A percentile compares a stretch with the other conserved stretches of the same genome.
Conservation (phyloP, 192 early-diverging fungal species). For the Phycomyces blakesleeanus region DNA sequence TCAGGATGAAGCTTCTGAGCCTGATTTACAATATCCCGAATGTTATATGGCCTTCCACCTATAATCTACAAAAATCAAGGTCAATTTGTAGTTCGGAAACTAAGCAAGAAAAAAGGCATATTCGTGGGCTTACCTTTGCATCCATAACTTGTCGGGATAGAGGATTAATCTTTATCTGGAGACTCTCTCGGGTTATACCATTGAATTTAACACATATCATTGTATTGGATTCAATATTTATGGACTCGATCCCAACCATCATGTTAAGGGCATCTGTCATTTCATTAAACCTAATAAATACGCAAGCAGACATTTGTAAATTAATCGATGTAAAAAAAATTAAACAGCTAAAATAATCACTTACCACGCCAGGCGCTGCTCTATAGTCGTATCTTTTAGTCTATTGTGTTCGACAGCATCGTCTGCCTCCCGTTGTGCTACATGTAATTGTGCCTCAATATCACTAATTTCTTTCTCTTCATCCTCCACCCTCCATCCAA, state of each 20-base stretch:
- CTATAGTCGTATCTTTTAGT: constrained; percentile 5
- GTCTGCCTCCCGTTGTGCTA: constrained; percentile 10
- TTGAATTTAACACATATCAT: neutral
- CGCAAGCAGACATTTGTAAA: neutral
- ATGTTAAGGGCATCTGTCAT: neutral
- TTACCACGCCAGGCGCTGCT: constrained; percentile 11
- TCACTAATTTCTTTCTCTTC: constrained; percentile 8
- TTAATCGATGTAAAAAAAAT: neutral
- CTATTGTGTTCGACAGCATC: constrained; percentile 9
- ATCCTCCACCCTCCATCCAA: constrained; percentile 11
- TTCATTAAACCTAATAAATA: neutral
- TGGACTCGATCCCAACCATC: neutral
- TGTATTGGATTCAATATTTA: neutral
- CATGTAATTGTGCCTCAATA: neutral
- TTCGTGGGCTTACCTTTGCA: neutral
- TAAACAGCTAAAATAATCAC: neutral
- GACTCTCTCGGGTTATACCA: neutral
- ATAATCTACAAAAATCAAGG: neutral
- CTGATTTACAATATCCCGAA: neutral
- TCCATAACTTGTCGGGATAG: neutral
- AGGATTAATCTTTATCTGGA: neutral
- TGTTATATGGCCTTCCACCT: neutral
- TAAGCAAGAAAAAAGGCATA: neutral
- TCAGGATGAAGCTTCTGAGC: neutral
- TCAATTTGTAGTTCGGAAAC: no score